Base-by-base conservation (phyloP, 257 asterid genomes). In the Euphrasia confusa region DNA sequence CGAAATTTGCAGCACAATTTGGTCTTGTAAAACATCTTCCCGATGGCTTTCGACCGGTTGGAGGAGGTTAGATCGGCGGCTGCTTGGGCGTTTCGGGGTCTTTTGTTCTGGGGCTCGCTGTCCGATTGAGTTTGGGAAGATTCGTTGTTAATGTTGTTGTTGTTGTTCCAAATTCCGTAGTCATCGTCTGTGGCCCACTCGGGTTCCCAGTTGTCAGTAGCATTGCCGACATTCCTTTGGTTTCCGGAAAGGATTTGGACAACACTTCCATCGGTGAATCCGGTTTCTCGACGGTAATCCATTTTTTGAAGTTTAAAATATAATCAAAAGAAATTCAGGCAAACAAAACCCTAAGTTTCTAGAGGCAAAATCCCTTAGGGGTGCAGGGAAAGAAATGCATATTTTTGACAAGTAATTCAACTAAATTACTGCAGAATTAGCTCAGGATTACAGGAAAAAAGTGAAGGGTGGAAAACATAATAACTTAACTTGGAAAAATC, bases 1-100 rank as follows among this genome's bases (percentile, higher is more conserved):
- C 89, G 81, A 65, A 84, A 87, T 69, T 87, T 87, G 77, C 88
- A 80, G 65, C 95, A 87, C 59, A 87, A 67, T n/a, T 87, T 87
- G 11, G 95, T 87, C 47, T 84, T 84, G 67, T 78, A 84, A 75
- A 87, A 84, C 95, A 84, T 84, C 60, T 87, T 87, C 10, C 95
- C 95, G 11, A 84, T 82, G 3, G 83, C 87, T 65, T 77, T 85
- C 5, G 89, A 78, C 12, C 85, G 67, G 55, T 60, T 81, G 2
- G 84, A 65, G 49, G 72, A 39, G 6, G 57, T 10, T 33, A 68
- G n/a, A 52, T 81, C 88, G 17, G 66, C 81, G 1, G 77, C 58
- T 28, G 77, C 57, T 30, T 79, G 84, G 54, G 82, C 56, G 44
- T 33, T 77, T 61, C 85, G 76, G 0, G 82, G 62, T 74, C 71